Evolutionary conservation across 2,329 filamentous ascomycete species (phyloP), one percentile per base, ranked within the genome.

Genomic region (Paracorniculantispora psalliotae): DNA sequence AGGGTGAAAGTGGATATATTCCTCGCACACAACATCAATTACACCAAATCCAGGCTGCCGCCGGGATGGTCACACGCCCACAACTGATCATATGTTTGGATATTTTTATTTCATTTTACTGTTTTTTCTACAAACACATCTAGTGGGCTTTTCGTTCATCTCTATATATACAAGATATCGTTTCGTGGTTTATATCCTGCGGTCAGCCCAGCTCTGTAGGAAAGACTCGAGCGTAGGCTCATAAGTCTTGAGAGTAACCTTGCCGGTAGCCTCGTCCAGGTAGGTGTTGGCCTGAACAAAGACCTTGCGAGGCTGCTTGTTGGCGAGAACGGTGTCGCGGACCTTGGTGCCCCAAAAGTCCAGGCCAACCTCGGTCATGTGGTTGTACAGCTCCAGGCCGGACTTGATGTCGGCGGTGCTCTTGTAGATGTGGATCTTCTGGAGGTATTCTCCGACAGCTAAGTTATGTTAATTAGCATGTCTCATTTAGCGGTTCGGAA

Each of bases 211-310:
- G 73, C 90, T 94, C 79, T 90, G 81, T 62, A 96, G 87, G 78
- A 97, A 86, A 6, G 92, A 92, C 72, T 89, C 83, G 7, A 87
- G 77, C 6, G 85, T 90, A 1, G 92, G 82, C 65, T 96, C 90
- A 73, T 97, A 97, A 76, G 97, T 91, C 76, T 87, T 90, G 73
- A 96, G 74, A 15, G 79, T 81, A 30, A 96, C 90, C 71, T 86
- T 83, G 59, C 89, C 90, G 0, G 81, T 84, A 13, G 81, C 76
- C 71, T 84, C 81, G 62, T 88, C 84, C 43, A 94, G 69, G 59
- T 87, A 81, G 0, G 93, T 97, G 73, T 96, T 97, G 61, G 91
- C 91, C 77, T 97, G 92, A 57, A 97, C 91, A 76, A 96, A 97
- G 47, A 97, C 88, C 79, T 92, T 92, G 61, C 89, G 79, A n/a